Conservation (phyloP, 1,284 basidiomycete genomes). For the Cryptococcus wingfieldii region DNA sequence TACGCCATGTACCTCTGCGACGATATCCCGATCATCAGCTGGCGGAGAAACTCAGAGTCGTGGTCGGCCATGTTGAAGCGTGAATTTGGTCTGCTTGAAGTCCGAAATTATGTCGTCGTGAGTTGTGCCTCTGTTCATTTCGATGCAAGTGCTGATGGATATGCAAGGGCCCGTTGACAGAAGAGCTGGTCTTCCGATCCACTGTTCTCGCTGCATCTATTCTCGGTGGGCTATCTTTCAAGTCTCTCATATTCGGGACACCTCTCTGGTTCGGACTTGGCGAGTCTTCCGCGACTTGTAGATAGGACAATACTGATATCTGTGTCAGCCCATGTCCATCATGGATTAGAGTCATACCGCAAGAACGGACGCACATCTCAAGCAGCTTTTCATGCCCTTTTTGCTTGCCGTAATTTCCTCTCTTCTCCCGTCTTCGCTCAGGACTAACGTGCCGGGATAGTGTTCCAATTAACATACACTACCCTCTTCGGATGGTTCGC, state of each 20-base stretch:
- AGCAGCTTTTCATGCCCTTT: conserved; percentile 61
- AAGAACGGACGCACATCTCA: conserved; percentile 60
- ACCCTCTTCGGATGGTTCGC: conserved; percentile 87
- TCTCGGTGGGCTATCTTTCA: conserved; percentile 58
- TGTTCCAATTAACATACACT: conserved; percentile 82
- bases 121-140: conserved; percentile 36
- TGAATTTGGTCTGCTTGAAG: conserved; percentile 31
- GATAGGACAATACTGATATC: background rate
- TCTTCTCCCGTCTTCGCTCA: background rate
- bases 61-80: conserved; percentile 10
- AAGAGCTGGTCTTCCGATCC: conserved; percentile 87
- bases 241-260: conserved; percentile 67
- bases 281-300: conserved; percentile 45
- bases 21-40: conserved; percentile 53
- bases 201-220: conserved; percentile 73
- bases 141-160: background rate
- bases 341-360: conserved; percentile 78
- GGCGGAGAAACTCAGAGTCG: conserved; percentile 3
- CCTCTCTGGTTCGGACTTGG: conserved; percentile 87
- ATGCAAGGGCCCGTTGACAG: conserved; percentile 77
- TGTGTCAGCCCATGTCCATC: conserved; percentile 77
- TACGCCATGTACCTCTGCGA: conserved; percentile 60
- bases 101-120: conserved; percentile 75
- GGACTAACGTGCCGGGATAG: conserved; percentile 49
- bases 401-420: conserved; percentile 55